phyloP scores from a whole-genome alignment of 192 early-diverging fungal species.

The Gonapodya sp. region DNA sequence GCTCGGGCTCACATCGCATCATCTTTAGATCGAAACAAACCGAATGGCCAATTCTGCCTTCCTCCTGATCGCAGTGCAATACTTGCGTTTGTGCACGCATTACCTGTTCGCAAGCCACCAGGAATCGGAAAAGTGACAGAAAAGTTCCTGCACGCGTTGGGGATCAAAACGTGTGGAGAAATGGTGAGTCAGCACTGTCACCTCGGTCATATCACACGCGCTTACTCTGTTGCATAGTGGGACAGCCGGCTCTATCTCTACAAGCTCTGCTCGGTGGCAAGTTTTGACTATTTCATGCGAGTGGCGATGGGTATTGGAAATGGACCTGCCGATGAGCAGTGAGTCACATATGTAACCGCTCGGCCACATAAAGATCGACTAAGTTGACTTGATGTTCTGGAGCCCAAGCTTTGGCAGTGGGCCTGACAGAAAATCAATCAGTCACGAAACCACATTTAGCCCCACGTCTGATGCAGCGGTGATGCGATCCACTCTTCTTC shows the following conservation, averaged over 20 bases:
- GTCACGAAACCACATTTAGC: neutral
- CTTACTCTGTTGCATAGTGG: neutral
- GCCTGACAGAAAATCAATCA: neutral
- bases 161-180: neutral
- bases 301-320: neutral
- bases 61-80: neutral
- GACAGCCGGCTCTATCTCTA: neutral
- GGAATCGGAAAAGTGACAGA: slow-evolving; percentile 2
- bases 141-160: neutral
- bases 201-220: neutral
- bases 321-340: neutral
- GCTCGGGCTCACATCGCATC: too few species aligned
- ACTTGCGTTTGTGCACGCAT: neutral
- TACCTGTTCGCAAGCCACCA: neutral
- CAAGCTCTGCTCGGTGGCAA: neutral
- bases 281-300: neutral
- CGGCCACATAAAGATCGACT: too few species aligned
- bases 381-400: neutral
- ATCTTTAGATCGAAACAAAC: neutral
- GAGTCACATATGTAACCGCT: too few species aligned
- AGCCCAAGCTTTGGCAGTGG: neutral
- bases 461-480: neutral
- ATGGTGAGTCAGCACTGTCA: neutral
- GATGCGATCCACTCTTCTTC: neutral
- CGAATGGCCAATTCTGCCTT: neutral